Evolutionary conservation across 352 stramenopile species (phyloP).

Genomic region (Phytophthora sansomeana): DNA sequence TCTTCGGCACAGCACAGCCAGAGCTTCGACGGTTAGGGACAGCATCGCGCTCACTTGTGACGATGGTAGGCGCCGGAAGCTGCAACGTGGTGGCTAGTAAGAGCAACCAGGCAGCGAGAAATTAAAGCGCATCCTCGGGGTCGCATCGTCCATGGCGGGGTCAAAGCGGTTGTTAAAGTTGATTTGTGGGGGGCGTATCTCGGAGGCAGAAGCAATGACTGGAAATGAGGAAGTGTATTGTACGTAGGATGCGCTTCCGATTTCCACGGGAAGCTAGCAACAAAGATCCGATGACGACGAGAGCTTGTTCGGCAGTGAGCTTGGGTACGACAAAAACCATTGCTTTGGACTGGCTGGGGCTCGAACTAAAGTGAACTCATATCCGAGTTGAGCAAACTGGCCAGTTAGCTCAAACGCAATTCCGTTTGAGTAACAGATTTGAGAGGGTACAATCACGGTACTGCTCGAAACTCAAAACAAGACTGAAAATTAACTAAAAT

Average conservation of each 20-base stretch:
- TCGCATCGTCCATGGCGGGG: background rate
- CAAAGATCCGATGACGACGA: too few relatives aligned
- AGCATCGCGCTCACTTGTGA: background rate
- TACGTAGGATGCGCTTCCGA: background rate
- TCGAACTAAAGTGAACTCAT: too few relatives aligned
- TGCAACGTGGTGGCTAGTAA: background rate
- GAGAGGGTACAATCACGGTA: too few relatives aligned
- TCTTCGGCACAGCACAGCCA: background rate
- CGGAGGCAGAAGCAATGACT: background rate
- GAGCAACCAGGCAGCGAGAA: background rate
- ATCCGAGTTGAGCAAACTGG: too few relatives aligned
- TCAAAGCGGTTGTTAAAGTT: background rate
- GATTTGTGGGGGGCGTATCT: background rate
- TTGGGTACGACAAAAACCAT: too few relatives aligned
- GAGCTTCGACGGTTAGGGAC: background rate
- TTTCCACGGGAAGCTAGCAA: background rate
- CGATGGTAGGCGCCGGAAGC: background rate
- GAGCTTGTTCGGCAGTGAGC: too few relatives aligned
- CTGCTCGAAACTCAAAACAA: too few relatives aligned
- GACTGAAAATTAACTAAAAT: too few relatives aligned
- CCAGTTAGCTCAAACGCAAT: too few relatives aligned
- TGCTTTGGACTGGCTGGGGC: too few relatives aligned
- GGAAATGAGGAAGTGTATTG: background rate
- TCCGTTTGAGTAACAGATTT: too few relatives aligned
- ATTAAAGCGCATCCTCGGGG: too few relatives aligned